Evolutionary conservation across 768 basidiomycete genomes (phyloP).

Genomic region (Erythrobasidium yunnanense): DNA sequence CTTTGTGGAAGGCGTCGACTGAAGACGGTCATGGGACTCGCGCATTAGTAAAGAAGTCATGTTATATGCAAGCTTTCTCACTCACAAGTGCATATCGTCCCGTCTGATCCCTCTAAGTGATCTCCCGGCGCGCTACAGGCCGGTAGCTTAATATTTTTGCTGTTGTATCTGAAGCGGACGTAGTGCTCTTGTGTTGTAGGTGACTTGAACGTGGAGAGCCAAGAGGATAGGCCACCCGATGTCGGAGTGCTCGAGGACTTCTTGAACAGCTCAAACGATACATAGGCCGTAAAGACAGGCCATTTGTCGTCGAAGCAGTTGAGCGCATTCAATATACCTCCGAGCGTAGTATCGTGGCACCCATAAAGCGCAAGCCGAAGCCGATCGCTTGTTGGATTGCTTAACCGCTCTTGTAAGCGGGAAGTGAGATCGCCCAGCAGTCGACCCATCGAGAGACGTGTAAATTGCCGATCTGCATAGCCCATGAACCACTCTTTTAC

Average conservation of each 20-base stretch:
- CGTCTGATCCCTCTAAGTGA: constrained; percentile 3
- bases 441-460: constrained; percentile 64
- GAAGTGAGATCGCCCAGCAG: constrained; percentile 59
- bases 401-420: constrained; percentile 48
- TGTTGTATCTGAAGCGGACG: constrained; percentile 22
- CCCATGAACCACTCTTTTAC: constrained; percentile 59
- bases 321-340: constrained; percentile 32
- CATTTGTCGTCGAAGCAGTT: constrained; percentile 30
- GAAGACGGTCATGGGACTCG: not conserved
- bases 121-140: not conserved
- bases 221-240: not conserved
- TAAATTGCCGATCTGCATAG: constrained; percentile 66
- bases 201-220: not conserved
- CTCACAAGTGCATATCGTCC: constrained; percentile 17
- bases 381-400: constrained; percentile 47
- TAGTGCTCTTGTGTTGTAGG: not conserved
- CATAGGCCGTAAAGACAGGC: constrained; percentile 25
- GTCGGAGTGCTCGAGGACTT: not conserved
- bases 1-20: constrained; percentile 17
- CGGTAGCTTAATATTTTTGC: not conserved
- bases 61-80: not conserved
- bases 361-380: constrained; percentile 51
- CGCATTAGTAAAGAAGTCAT: not conserved
- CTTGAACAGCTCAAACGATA: constrained; percentile 23
- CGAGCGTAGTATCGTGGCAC: constrained; percentile 40